These are phyloP conservation scores for Halenospora varia DNA, from an alignment of 495 filamentous ascomycete genomes.

Conservation along the genomic window DNA sequence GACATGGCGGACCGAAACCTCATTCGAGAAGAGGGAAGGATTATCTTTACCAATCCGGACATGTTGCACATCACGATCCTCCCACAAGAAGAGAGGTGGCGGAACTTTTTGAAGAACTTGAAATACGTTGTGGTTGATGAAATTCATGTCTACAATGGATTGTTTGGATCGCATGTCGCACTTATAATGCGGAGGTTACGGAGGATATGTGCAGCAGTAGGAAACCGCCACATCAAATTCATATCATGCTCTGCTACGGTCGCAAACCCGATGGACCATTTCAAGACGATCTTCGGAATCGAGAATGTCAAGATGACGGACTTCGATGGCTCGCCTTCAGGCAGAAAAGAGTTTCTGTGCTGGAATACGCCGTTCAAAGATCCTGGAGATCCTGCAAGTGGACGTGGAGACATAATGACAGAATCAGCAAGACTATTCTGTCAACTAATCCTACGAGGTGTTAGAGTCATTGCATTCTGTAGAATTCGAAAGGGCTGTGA, in stretches of 20 bases:
- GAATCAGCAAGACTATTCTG: constrained; percentile 89
- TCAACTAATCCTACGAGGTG: constrained; percentile 82
- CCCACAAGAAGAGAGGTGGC: constrained; percentile 87
- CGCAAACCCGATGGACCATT: constrained; percentile 89
- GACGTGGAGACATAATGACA: constrained; percentile 73
- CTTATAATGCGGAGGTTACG: constrained; percentile 91
- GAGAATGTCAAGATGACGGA: constrained; percentile 72
- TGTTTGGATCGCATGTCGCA: constrained; percentile 91
- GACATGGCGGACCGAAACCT: constrained; percentile 70
- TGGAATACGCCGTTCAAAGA: constrained; percentile 99
- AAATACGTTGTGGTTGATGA: constrained; percentile 80
- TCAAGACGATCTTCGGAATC: constrained; percentile 90
- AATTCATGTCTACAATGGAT: constrained; percentile 92
- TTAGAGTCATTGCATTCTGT: constrained; percentile 93
- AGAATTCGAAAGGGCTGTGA: constrained; percentile 85
- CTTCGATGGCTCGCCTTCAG: constrained; percentile 90
- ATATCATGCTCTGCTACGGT: constrained; percentile 98
- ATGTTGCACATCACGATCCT: constrained; percentile 96
- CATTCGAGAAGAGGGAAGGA: constrained; percentile 83
- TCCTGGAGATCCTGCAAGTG: constrained; percentile 78
- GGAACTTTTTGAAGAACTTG: constrained; percentile 82
- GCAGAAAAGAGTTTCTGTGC: constrained; percentile 91
- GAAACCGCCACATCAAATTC: constrained; percentile 85
- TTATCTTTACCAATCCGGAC: constrained; percentile 98
- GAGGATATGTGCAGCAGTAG: constrained; percentile 85